Conservation (phyloP, 1,139 yeast species). For the Geotrichum cucujoidarum region DNA sequence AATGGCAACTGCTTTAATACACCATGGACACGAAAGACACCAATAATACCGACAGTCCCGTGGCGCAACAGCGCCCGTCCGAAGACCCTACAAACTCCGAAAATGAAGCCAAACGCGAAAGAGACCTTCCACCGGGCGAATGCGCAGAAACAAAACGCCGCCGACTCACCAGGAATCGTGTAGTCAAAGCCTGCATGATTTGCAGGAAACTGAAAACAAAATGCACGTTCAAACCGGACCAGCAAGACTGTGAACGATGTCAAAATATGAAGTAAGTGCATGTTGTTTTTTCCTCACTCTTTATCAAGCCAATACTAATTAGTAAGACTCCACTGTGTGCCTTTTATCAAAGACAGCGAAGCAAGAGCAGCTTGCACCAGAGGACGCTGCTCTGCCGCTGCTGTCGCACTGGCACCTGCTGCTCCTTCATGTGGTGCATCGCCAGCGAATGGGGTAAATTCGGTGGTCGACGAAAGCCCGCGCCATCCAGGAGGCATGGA, state of each 20-base stretch:
- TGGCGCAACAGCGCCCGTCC: background rate
- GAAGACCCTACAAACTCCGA: no score
- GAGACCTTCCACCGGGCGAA: no score
- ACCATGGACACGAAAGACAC: background rate
- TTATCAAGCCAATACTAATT: background rate
- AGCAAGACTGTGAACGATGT: slow-evolving; percentile 9
- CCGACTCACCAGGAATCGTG: slow-evolving; percentile 13
- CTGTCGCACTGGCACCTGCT: no score
- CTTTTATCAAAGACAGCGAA: slow-evolving; percentile 5
- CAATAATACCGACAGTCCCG: background rate
- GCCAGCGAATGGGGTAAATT: background rate
- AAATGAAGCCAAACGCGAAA: no score
- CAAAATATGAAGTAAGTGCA: slow-evolving; percentile 6
- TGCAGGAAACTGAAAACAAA: slow-evolving; percentile 16
- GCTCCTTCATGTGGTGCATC: no score
- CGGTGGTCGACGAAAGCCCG: background rate
- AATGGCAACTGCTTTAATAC: background rate
- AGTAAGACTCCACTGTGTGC: slow-evolving; percentile 11
- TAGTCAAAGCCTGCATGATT: slow-evolving; percentile 14
- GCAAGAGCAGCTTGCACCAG: no score
- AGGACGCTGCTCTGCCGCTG: no score
- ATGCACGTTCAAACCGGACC: slow-evolving; percentile 8
- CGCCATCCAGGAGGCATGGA: no score
- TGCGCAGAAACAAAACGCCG: slow-evolving; percentile 8
- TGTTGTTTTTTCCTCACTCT: background rate